These are phyloP conservation scores for Ophiostoma populinum DNA, from an alignment of 2,329 filamentous ascomycete genomes.

Conservation along the genomic window DNA sequence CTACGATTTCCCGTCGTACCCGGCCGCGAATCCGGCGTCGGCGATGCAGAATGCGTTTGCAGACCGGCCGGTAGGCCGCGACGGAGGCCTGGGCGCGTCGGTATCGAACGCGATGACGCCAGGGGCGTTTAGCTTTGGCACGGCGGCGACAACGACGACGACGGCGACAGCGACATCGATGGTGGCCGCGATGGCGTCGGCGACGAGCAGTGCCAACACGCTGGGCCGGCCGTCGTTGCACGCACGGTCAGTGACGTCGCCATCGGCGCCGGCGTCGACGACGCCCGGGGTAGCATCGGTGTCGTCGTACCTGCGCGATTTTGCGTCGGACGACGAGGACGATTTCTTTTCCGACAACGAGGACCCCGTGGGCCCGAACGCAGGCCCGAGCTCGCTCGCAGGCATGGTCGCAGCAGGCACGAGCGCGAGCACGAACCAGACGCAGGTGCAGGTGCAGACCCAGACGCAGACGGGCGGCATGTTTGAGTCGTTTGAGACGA, in stretches of 20 bases:
- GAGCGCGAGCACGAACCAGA: too few species aligned
- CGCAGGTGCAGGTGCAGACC: too few species aligned
- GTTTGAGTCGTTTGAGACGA: conserved; percentile 41
- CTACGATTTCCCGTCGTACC: conserved; percentile 68
- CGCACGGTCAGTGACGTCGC: conserved; percentile 70
- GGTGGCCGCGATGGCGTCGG: too few species aligned
- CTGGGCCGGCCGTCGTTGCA: conserved; percentile 50
- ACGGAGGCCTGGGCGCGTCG: conserved; percentile 24
- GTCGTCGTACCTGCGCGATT: conserved; percentile 38
- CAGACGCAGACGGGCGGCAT: too few species aligned
- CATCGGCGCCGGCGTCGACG: conserved; percentile 31
- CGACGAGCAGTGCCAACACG: too few species aligned
- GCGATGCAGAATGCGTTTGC: conserved; percentile 81
- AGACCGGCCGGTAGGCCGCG: conserved; percentile 49
- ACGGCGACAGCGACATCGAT: too few species aligned
- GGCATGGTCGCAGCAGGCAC: neutral
- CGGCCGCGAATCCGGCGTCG: conserved; percentile 60
- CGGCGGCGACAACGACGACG: too few species aligned
- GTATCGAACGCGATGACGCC: conserved; percentile 42
- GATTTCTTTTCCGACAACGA: conserved; percentile 70
- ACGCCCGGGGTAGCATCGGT: conserved; percentile 52
- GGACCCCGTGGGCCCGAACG: conserved; percentile 21
- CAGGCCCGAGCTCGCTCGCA: neutral
- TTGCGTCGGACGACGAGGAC: conserved; percentile 66
- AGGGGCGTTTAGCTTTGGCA: conserved; percentile 29